Percentiles rank a stretch among this genome's conserved stretches.
These are phyloP conservation scores for Arabidopsis suecica DNA, from an alignment of 345 rosid genomes.

Conservation along the genomic window DNA sequence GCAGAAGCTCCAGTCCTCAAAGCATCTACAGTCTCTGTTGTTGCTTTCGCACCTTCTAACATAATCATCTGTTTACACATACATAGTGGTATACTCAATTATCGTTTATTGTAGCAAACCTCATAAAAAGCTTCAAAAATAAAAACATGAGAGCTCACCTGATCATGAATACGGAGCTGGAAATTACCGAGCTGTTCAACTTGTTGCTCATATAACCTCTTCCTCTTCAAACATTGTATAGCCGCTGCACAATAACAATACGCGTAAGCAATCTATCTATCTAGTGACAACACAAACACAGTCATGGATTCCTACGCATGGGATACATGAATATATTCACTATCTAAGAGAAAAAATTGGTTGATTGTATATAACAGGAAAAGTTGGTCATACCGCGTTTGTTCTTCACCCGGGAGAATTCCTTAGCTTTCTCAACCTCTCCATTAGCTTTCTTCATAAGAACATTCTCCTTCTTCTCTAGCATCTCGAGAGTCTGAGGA, in stretches of 20 bases:
- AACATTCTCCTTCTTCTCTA: constrained; percentile 84
- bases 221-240: constrained; percentile 90
- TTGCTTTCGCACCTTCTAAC: constrained; percentile 93
- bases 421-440: constrained; percentile 82
- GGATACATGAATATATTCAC: neutral
- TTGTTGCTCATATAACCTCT: constrained; percentile 84
- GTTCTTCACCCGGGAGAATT: constrained; percentile 58
- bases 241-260: constrained; percentile 66
- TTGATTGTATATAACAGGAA: neutral
- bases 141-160: constrained; percentile 49
- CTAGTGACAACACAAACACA: neutral
- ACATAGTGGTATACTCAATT: neutral
- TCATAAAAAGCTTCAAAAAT: neutral
- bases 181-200: constrained; percentile 84
- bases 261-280: neutral
- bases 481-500: constrained; percentile 82
- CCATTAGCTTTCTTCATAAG: constrained; percentile 68
- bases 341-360: neutral
- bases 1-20: constrained; percentile 84
- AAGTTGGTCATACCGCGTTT: constrained; percentile 58
- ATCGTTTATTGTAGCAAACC: neutral
- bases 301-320: neutral
- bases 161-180: constrained; percentile 88
- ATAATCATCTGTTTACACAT: constrained; percentile 67
- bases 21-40: constrained; percentile 89